phyloP scores from a whole-genome alignment of 1,284 basidiomycete genomes.

The Porodaedalea pini region DNA sequence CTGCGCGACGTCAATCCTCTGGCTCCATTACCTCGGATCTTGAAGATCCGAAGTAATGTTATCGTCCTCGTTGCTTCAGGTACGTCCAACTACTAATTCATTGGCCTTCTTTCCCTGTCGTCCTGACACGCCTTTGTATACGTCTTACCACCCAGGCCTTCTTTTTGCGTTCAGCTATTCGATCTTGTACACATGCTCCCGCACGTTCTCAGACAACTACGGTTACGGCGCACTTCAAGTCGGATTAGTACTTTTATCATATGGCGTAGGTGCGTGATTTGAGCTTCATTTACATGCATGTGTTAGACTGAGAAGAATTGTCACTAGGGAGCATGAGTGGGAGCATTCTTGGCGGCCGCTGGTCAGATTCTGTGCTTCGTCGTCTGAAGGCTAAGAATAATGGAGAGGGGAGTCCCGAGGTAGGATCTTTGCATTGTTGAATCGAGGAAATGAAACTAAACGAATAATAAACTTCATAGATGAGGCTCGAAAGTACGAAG shows the following conservation, averaged over 20 bases:
- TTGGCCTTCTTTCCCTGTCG: not conserved
- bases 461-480: slow-evolving; percentile 39
- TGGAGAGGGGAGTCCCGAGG: slow-evolving; percentile 66
- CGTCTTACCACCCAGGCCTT: slow-evolving; percentile 41
- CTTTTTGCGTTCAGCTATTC: slow-evolving; percentile 73
- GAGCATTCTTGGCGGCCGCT: slow-evolving; percentile 72
- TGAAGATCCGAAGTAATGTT: slow-evolving; percentile 65
- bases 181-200: slow-evolving; percentile 67
- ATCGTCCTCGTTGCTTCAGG: slow-evolving; percentile 69
- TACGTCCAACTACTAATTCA: slow-evolving; percentile 29
- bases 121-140: not conserved
- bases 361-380: slow-evolving; percentile 64
- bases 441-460: not conserved
- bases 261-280: slow-evolving; percentile 56
- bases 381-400: slow-evolving; percentile 56
- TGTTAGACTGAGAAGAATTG: slow-evolving; percentile 10
- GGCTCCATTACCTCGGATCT: slow-evolving; percentile 52
- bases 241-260: slow-evolving; percentile 73
- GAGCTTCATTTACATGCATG: slow-evolving; percentile 1
- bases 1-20: slow-evolving; percentile 73
- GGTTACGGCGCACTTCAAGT: slow-evolving; percentile 67
- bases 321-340: slow-evolving; percentile 60
- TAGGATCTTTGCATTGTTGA: slow-evolving; percentile 28
- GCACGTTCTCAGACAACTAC: slow-evolving; percentile 64
- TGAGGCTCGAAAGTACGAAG: slow-evolving; percentile 66